Evolutionary conservation across 371 early-diverging fungal genomes (phyloP), one percentile per base, ranked within the genome.

Genomic region (Basidiobolus heterosporus): DNA sequence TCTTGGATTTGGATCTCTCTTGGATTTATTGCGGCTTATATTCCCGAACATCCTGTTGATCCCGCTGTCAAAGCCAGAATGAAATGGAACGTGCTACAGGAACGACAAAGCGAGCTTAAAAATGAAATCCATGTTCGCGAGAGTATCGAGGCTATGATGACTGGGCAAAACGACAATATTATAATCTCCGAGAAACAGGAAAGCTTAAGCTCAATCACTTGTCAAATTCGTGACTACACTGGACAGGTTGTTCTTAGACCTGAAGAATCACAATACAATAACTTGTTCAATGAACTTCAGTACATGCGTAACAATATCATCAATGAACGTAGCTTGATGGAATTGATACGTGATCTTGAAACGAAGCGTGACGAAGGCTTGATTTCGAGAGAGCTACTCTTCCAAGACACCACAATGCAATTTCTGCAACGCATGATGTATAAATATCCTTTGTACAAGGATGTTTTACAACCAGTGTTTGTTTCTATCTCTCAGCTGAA

Each of bases 21-120:
- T 8, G 62, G 71, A 1, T 84, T 80, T 54, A 58, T 82, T 41
- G 62, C 66, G 6, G 64, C 72, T 0, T 84, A 82, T 46, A 67
- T 85, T 35, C 85, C 88, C 1, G 75, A 76, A 36, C 74, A 81
- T 37, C 83, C 88, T 0, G 61, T 78, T 40, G 88, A 87, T 55
- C 86, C 88, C 9, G 80, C 82, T 0, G 69, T 77, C 9, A 75
- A 77, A 47, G 72, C 79, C 9, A 69, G 72, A 30, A 58, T 80
- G 23, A 80, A 71, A 53, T 66, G 75, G 8, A 59, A 74, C 17
- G 60, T 80, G 15, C 51, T 79, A 16, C 55, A 56, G 20, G 46
- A 58, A 46, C 65, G 70, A 41, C 64, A 72, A 30, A 54, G 65
- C 19, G 42, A 61, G 1, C 52, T 73, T 13, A 22, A 51, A n/a